Base-by-base conservation (phyloP, 345 rosid genomes). In the Nasturtium officinale region DNA sequence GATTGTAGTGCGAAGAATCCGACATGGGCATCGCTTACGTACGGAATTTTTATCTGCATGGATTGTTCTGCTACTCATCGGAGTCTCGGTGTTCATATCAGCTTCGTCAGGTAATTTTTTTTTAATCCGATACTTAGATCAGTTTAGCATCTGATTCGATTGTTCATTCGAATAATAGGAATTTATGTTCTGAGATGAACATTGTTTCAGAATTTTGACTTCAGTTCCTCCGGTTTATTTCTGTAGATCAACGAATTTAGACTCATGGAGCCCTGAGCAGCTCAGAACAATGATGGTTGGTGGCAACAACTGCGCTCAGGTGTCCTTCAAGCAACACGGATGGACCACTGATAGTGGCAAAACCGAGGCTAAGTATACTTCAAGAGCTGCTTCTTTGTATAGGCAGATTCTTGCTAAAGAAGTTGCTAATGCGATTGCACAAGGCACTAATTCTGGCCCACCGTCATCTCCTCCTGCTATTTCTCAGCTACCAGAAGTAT, bases 271-370 rank as follows among this genome's bases (percentile, higher is more conserved):
- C 74, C 71, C 84, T 8, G 97, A 91, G 77, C 94, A 91, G 71
- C 75, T 89, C 69, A 86, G 74, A 79, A 82, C 72, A 67, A 88
- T 92, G 96, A 63, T 70, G 57, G 82, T 80, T 73, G 96, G 96
- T 45, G 96, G 98, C 47, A 92, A 92, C 73, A 92, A 88, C 80
- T 87, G 92, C n/a, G 95, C 92, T 12, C 98, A 87, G 20, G 88
- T 59, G 47, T 89, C 89, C 79, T 92, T 92, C 74, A 92, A 92
- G 85, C 94, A 87, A 71, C 96, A 92, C 81, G 96, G 98, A 50
- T 90, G 96, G 98, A 79, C 77, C 54, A 79, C 75, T 51, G 89
- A 87, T 59, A 92, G 87, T 17, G 95, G 91, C 10, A 81, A 84
- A 79, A 85, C 84, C 72, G 95, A 90, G 81, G 86, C 96, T 20